phyloP scores from a whole-genome alignment of 805 yeast species.

The Henningerozyma blattae region DNA sequence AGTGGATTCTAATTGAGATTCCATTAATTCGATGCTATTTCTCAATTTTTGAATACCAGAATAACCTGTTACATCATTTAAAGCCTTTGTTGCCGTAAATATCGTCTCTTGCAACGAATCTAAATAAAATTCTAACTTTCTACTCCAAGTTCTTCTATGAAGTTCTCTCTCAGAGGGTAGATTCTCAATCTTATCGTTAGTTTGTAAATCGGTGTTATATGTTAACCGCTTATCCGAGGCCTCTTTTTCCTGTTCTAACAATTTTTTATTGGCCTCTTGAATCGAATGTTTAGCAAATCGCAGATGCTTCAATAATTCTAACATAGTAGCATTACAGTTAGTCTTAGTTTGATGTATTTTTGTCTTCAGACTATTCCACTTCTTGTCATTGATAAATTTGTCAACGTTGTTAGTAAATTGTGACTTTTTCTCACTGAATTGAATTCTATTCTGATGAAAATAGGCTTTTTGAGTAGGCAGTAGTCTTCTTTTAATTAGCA shows the following conservation, averaged over 20 bases:
- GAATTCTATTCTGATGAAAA: no score
- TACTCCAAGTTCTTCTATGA: conserved; percentile 29
- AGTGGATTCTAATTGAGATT: conserved; percentile 35
- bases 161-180: conserved; percentile 37
- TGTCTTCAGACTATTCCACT: no score
- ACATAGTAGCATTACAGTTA: no score
- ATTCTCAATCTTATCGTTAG: conserved; percentile 22
- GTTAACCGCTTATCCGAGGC: conserved; percentile 16
- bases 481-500: no score
- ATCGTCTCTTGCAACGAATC: conserved; percentile 46
- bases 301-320: no score
- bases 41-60: conserved; percentile 65
- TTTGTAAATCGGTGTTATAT: conserved; percentile 27
- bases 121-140: conserved; percentile 36
- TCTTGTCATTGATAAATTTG: no score
- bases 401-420: no score
- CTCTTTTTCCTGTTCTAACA: conserved; percentile 25
- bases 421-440: no score
- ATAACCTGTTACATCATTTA: conserved; percentile 90
- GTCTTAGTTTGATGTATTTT: no score
- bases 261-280: conserved; percentile 26
- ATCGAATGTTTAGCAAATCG: conserved; percentile 27
- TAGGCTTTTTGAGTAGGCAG: no score
- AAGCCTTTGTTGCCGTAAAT: conserved; percentile 48
- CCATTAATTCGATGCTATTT: conserved; percentile 43